Base-by-base conservation (phyloP, 345 rosid genomes). In the Populus pruinosa region DNA sequence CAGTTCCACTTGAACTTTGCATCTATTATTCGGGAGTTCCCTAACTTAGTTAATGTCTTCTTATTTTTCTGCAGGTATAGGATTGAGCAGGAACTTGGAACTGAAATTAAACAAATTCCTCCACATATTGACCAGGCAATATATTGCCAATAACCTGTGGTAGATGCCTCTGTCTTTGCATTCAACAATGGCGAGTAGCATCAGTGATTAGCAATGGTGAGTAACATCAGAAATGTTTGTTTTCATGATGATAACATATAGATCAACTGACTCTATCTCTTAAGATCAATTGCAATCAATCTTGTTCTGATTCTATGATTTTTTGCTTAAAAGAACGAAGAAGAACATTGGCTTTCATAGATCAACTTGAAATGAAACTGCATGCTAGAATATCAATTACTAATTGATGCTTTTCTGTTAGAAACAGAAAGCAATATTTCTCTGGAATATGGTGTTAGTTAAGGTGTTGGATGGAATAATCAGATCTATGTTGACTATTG, bases 1-100 rank as follows among this genome's bases (percentile, higher is more conserved):
- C 47, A 43, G 47, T 43, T 43, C 14, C 16, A n/a, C 65, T 36
- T 33, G 35, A 29, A 25, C 33, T 41, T 67, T 73, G 43, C 67
- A 35, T 41, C 31, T 76, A 62, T 67, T 29, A 23, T 38, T 71
- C 27, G 23, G 29, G 69, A 66, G 61, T 67, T 27, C 33, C 23
- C 59, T 75, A 50, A 41, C 39, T 17, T 74, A 16, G 43, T 29
- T 17, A 70, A 38, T 43, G 3, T 21, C 23, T 35, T n/a, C 39
- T 78, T n/a, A n/a, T 25, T 11, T 27, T 25, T 41, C 13, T 71
- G 80, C 97, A 96, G 99, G 97, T 96, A 96, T 81, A 93, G 97
- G 92, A 96, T 95, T 82, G 99, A 96, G 83, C 99, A 94, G 85
- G 99, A 96, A 86, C 98, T 96, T 74, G 99, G 99, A 44, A 96